Evolutionary conservation across 2,329 filamentous ascomycete genomes (phyloP).

Genomic region (Pseudofabraea citricarpa): DNA sequence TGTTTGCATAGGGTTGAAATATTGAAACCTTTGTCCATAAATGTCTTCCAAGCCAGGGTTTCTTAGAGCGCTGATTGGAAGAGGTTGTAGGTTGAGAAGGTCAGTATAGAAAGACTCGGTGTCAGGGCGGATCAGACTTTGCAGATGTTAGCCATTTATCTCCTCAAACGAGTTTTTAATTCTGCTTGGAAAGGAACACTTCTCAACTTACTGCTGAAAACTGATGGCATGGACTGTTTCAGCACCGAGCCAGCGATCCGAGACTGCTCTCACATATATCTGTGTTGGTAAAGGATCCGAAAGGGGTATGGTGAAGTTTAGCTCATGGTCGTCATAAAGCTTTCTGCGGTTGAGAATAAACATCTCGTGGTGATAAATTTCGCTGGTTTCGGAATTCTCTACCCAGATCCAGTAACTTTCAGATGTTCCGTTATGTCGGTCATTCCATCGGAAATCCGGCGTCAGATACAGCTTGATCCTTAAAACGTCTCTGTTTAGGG

Average conservation of each 20-base stretch:
- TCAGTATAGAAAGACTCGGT: constrained; percentile 98
- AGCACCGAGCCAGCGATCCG: constrained; percentile 92
- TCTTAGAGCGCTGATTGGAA: constrained; percentile 81
- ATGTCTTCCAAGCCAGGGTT: constrained; percentile 84
- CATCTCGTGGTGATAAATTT: constrained; percentile 97
- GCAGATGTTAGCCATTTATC: no score
- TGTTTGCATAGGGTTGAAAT: constrained; percentile 99
- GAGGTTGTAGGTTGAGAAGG: constrained; percentile 82
- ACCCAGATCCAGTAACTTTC: constrained; percentile 99
- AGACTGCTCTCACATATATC: constrained; percentile 92
- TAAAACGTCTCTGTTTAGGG: constrained; percentile 88
- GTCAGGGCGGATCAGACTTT: constrained; percentile 92
- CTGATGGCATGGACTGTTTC: constrained; percentile 94
- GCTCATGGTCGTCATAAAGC: constrained; percentile 91
- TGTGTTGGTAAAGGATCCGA: constrained; percentile 91
- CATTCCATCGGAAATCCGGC: constrained; percentile 92
- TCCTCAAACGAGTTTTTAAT: no score
- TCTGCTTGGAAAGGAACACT: no score
- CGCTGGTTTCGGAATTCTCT: constrained; percentile 93
- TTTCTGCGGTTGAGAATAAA: constrained; percentile 90
- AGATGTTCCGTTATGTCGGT: constrained; percentile 85
- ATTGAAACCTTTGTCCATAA: constrained; percentile 84
- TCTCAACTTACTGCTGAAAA: constrained; percentile 69
- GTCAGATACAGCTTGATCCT: constrained; percentile 83
- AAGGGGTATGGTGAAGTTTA: constrained; percentile 95